Percentiles rank a stretch among this genome's conserved stretches.
Evolutionary conservation across 2,329 filamentous ascomycete species (phyloP).

Genomic region (Daldinia eschscholtzii): DNA sequence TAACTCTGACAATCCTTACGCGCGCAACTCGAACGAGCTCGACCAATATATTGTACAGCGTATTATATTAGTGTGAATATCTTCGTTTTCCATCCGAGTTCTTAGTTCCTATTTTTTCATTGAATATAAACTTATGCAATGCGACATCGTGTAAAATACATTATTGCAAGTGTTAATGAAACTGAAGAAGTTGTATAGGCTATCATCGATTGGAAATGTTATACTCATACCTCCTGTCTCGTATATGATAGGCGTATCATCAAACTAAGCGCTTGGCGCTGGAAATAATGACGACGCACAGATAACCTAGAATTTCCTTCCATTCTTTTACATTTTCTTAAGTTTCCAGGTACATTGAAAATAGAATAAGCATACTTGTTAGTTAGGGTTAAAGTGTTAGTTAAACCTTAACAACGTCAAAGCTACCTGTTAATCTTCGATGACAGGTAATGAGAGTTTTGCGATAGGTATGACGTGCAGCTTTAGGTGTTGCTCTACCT

Average conservation of each 20-base stretch:
- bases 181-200: not conserved
- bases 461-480: not conserved
- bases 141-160: not conserved
- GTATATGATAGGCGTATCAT: constrained; percentile 12
- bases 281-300: constrained; percentile 1
- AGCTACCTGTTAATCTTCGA: not conserved
- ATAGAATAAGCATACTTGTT: not conserved
- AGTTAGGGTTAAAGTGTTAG: not conserved
- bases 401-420: not conserved
- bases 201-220: not conserved
- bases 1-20: not conserved
- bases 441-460: not conserved
- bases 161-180: not conserved
- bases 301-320: not conserved
- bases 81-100: not conserved
- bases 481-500: not conserved
- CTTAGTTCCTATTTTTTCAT: not conserved
- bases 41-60: not conserved
- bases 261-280: constrained; percentile 9
- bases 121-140: not conserved
- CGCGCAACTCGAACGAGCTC: not conserved
- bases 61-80: not conserved
- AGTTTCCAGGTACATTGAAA: not conserved
- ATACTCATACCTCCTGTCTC: constrained; percentile 1
- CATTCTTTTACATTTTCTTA: not conserved